phyloP scores from a whole-genome alignment of 1,284 basidiomycete genomes.

The Ceratobasidium sp. region DNA sequence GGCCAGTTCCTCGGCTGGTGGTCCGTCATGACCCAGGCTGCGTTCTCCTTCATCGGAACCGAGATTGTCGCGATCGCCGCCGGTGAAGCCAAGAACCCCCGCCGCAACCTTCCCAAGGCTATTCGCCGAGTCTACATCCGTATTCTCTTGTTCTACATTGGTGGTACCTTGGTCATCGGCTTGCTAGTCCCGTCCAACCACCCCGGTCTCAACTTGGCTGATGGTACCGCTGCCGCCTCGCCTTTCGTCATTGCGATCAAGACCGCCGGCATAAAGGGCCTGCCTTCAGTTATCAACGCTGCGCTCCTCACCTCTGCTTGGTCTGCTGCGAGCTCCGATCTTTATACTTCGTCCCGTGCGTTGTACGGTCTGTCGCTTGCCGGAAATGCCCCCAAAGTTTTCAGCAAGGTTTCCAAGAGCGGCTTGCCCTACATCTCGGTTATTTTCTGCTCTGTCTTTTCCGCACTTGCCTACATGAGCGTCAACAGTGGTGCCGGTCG shows the following conservation, averaged over 20 bases:
- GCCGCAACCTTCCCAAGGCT: constrained; percentile 69
- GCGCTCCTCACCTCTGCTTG: constrained; percentile 84
- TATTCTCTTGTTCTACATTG: constrained; percentile 77
- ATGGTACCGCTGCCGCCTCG: constrained; percentile 72
- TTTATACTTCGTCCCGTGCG: constrained; percentile 83
- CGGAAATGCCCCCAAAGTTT: constrained; percentile 79
- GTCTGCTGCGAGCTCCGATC: constrained; percentile 83
- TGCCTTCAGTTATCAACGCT: constrained; percentile 85
- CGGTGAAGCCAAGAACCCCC: constrained; percentile 62
- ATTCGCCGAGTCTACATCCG: constrained; percentile 74
- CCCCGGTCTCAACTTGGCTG: constrained; percentile 60
- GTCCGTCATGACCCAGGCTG: constrained; percentile 72
- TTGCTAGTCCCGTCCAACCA: constrained; percentile 77
- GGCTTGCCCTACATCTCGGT: constrained; percentile 83
- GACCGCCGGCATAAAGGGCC: constrained; percentile 73
- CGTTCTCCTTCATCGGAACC: constrained; percentile 83
- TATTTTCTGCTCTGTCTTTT: constrained; percentile 70
- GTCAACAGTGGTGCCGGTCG: constrained; percentile 65
- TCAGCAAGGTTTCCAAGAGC: constrained; percentile 67
- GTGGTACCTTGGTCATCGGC: constrained; percentile 51
- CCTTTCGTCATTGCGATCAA: constrained; percentile 81
- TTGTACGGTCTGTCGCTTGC: constrained; percentile 79
- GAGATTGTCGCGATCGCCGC: constrained; percentile 89
- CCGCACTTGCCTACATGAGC: constrained; percentile 74
- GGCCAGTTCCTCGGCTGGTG: constrained; percentile 74